A percentile compares a stretch with the other conserved stretches of the same genome.
phyloP scores from a whole-genome alignment of 768 basidiomycete species.

The Suillus spraguei region DNA sequence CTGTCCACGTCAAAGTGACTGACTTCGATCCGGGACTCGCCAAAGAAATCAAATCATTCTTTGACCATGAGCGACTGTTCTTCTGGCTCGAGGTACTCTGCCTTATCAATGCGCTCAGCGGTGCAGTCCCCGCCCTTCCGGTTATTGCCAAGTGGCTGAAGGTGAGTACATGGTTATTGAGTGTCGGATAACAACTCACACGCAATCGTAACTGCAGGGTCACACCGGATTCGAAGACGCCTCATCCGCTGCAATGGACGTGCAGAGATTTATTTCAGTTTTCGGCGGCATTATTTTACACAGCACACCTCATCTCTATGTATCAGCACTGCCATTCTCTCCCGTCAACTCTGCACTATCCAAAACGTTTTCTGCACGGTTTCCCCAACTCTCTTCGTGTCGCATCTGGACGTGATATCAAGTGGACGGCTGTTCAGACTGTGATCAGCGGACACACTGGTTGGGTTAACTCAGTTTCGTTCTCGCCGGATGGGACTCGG shows the following conservation, averaged over 20 bases:
- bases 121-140: background rate
- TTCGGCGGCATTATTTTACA: background rate
- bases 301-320: background rate
- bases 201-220: background rate
- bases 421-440: too few species aligned
- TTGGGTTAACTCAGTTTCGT: too few species aligned
- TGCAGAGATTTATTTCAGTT: background rate
- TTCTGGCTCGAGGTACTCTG: background rate
- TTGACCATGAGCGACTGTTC: background rate
- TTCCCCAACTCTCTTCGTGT: too few species aligned
- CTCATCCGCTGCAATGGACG: background rate
- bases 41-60: background rate
- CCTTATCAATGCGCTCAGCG: background rate
- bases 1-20: background rate
- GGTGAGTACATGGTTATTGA: background rate
- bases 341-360: too few species aligned
- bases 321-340: background rate
- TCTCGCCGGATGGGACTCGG: too few species aligned
- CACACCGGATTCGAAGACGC: background rate
- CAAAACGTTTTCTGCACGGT: too few species aligned
- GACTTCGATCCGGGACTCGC: background rate
- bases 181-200: background rate
- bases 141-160: background rate
- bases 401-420: too few species aligned
- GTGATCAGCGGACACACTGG: too few species aligned